These are phyloP conservation scores for Botrytis sinoallii DNA, from an alignment of 2,329 filamentous ascomycete genomes.

Conservation along the genomic window DNA sequence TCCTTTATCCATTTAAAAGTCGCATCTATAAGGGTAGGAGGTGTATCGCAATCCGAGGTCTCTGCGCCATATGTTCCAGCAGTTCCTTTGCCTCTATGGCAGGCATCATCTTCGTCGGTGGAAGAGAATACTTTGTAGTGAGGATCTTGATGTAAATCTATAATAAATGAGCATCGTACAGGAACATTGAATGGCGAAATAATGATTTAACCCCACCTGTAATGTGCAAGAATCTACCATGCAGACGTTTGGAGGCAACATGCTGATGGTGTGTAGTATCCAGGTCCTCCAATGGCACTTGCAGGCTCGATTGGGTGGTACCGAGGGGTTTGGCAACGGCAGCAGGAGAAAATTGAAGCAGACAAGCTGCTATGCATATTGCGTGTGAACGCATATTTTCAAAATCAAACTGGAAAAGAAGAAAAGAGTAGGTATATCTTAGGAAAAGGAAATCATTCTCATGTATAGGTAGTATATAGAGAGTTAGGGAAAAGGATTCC, in stretches of 20 bases:
- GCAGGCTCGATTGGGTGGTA: conserved; percentile 27
- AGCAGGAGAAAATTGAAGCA: conserved; percentile 27
- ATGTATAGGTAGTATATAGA: not conserved
- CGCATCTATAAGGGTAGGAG: conserved; percentile 74
- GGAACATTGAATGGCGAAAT: not conserved
- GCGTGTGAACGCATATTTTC: conserved; percentile 28
- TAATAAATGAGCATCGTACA: conserved; percentile 29
- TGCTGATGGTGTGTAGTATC: conserved; percentile 24
- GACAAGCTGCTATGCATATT: conserved; percentile 29
- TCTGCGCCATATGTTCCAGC: conserved; percentile 83
- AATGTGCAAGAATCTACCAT: conserved; percentile 81
- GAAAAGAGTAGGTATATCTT: not conserved
- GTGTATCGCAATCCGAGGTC: conserved; percentile 84
- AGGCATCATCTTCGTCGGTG: conserved; percentile 64
- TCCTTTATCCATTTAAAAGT: conserved; percentile 86
- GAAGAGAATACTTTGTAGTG: conserved; percentile 80
- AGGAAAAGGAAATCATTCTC: conserved; percentile 14
- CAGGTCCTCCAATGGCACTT: conserved; percentile 34
- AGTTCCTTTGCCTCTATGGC: conserved; percentile 73
- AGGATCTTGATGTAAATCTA: conserved; percentile 89
- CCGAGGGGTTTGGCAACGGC: conserved; percentile 27
- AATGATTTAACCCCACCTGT: conserved; percentile 59
- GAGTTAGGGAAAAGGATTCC: not conserved
- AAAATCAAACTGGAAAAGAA: conserved; percentile 22
- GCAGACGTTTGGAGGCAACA: conserved; percentile 45